phyloP scores from a whole-genome alignment of 345 rosid species.

The Hypericum androsaemum region DNA sequence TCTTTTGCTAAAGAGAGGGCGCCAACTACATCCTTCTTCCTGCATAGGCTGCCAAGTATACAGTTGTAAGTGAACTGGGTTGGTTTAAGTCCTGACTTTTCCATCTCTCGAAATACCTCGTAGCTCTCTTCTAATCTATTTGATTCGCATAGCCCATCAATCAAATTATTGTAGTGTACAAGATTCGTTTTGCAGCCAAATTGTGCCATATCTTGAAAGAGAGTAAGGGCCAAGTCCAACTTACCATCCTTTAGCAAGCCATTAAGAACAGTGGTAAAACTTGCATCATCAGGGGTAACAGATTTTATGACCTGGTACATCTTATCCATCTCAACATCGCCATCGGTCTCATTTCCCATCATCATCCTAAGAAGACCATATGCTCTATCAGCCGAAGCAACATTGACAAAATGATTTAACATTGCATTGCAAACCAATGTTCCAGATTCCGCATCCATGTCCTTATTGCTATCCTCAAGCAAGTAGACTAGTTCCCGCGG shows the following conservation, averaged over 20 bases:
- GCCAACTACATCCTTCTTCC: constrained; percentile 42
- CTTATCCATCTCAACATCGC: constrained; percentile 19
- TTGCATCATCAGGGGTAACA: constrained; percentile 29
- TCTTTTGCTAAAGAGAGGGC: constrained; percentile 48
- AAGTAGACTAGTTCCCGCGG: constrained; percentile 35
- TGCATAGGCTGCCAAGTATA: constrained; percentile 64
- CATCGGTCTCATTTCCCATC: constrained; percentile 23
- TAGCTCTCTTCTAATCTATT: constrained; percentile 55
- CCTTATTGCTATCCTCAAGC: constrained; percentile 28
- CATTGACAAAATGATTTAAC: constrained; percentile 29
- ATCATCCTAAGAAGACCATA: constrained; percentile 34
- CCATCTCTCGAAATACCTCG: constrained; percentile 51
- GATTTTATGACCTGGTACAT: constrained; percentile 27
- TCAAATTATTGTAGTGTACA: constrained; percentile 42
- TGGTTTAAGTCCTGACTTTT: constrained; percentile 45
- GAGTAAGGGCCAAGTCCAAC: constrained; percentile 49
- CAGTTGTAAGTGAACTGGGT: constrained; percentile 56
- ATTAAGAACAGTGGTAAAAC: constrained; percentile 43
- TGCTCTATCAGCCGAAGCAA: constrained; percentile 41
- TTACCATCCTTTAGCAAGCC: constrained; percentile 36
- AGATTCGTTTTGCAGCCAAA: constrained; percentile 33
- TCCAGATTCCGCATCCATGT: constrained; percentile 33
- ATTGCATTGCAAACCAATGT: constrained; percentile 42
- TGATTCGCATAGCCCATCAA: constrained; percentile 53
- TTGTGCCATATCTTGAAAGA: constrained; percentile 43